These are phyloP conservation scores for Flaveria ramosissima DNA, from an alignment of 129 eudicot genomes.

Conservation along the genomic window DNA sequence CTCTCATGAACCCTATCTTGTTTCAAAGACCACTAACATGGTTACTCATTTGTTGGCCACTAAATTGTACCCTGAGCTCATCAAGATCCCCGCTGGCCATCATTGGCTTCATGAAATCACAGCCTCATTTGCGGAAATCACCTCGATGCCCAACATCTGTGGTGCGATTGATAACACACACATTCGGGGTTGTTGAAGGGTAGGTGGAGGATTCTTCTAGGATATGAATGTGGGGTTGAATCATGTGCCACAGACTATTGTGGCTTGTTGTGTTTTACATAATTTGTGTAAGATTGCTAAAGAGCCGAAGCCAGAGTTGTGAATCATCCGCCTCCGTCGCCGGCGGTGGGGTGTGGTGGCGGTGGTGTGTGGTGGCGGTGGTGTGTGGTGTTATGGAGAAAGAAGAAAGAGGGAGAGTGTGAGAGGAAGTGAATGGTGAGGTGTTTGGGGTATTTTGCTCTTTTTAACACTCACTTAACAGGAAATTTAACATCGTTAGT, in stretches of 20 bases:
- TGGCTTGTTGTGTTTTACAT: slow-evolving; percentile 95
- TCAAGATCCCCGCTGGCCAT: slow-evolving; percentile 67
- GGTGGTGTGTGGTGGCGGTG: too few relatives aligned
- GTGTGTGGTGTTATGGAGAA: too few relatives aligned
- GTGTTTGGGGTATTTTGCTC: too few relatives aligned
- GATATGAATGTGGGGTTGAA: slow-evolving; percentile 85
- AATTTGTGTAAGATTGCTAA: slow-evolving; percentile 92
- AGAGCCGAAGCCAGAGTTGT: slow-evolving; percentile 96
- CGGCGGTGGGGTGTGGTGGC: too few relatives aligned
- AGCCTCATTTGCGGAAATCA: slow-evolving; percentile 61
- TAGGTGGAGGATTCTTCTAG: slow-evolving; percentile 94
- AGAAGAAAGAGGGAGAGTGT: too few relatives aligned
- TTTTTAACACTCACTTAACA: too few relatives aligned
- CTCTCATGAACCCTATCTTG: slow-evolving; percentile 74
- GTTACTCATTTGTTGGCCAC: slow-evolving; percentile 77
- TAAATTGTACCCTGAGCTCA: slow-evolving; percentile 84
- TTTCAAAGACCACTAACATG: slow-evolving; percentile 92
- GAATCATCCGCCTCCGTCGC: too few relatives aligned
- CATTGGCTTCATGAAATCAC: slow-evolving; percentile 70
- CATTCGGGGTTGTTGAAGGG: slow-evolving; percentile 77
- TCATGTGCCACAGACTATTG: slow-evolving; percentile 92
- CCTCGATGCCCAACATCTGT: slow-evolving; percentile 69
- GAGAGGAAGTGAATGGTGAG: too few relatives aligned
- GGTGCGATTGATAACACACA: slow-evolving; percentile 82
- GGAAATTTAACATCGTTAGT: too few relatives aligned